These are phyloP conservation scores for Neurospora cerealis DNA, from an alignment of 495 filamentous ascomycete species.

Conservation along the genomic window DNA sequence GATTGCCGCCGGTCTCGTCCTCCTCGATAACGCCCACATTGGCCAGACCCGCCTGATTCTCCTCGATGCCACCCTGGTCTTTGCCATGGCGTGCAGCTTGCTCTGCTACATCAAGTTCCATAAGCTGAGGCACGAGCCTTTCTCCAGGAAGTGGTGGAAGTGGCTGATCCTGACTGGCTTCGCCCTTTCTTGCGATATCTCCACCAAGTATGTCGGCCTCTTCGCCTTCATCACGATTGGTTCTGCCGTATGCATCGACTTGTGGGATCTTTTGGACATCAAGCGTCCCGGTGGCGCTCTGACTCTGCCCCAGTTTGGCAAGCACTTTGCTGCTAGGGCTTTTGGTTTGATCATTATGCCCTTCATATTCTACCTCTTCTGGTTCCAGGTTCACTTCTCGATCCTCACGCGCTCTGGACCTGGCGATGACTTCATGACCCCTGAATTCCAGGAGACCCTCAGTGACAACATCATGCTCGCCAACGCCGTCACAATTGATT, in stretches of 20 bases:
- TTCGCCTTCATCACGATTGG: slow-evolving; percentile 96
- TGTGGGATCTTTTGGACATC: slow-evolving; percentile 90
- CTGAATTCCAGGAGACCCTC: slow-evolving; percentile 93
- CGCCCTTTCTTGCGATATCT: slow-evolving; percentile 91
- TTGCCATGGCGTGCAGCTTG: slow-evolving; percentile 90
- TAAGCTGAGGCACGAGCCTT: slow-evolving; percentile 83
- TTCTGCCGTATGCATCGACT: slow-evolving; percentile 81
- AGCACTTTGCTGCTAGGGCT: slow-evolving; percentile 80
- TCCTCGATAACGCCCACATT: slow-evolving; percentile 98
- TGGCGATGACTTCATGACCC: slow-evolving; percentile 97
- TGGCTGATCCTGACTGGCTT: slow-evolving; percentile 95
- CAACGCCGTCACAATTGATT: slow-evolving; percentile 76
- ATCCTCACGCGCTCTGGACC: slow-evolving; percentile 83
- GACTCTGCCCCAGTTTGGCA: slow-evolving; percentile 65
- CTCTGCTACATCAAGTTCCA: slow-evolving; percentile 95
- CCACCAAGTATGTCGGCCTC: slow-evolving; percentile 92
- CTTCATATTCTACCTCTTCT: slow-evolving; percentile 97
- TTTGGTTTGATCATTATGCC: slow-evolving; percentile 80
- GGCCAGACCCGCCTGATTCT: slow-evolving; percentile 94
- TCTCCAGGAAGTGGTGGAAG: slow-evolving; percentile 97
- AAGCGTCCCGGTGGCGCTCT: slow-evolving; percentile 70
- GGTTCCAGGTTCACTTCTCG: slow-evolving; percentile 98
- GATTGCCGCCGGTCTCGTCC: slow-evolving; percentile 71
- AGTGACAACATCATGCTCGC: slow-evolving; percentile 87
- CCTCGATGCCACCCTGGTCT: slow-evolving; percentile 85